Conservation (phyloP, 2,329 filamentous ascomycete species). For the Ceratocystis lukuohia region DNA sequence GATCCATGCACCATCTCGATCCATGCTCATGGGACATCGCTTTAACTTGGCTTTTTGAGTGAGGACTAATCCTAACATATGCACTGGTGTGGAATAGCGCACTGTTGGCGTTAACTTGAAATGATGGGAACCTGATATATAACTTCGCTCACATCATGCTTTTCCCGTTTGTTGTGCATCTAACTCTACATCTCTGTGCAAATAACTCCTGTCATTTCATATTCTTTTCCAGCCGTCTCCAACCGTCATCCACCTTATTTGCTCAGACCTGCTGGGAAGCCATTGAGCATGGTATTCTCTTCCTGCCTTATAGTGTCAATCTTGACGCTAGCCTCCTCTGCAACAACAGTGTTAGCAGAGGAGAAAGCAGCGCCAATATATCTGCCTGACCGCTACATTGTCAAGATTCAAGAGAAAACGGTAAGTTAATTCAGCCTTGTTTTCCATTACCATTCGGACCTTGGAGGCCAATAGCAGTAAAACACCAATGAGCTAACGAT, state of each 20-base stretch:
- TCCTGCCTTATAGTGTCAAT: conserved; percentile 27
- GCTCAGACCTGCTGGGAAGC: neutral
- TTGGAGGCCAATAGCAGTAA: neutral
- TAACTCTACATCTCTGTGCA: neutral
- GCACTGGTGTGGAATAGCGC: neutral
- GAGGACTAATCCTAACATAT: neutral
- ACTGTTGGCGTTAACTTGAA: neutral
- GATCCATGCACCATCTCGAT: neutral
- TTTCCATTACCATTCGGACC: neutral
- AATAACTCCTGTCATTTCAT: too few relatives aligned
- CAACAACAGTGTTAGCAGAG: conserved; percentile 21
- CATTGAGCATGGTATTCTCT: conserved; percentile 28
- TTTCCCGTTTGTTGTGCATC: neutral
- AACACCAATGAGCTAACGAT: neutral
- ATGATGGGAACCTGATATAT: neutral
- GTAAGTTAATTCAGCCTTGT: conserved; percentile 25
- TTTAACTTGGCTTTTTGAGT: neutral
- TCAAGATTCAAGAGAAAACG: conserved; percentile 39
- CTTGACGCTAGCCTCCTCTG: conserved; percentile 26
- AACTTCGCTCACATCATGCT: neutral
- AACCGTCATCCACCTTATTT: neutral
- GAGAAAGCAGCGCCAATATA: neutral
- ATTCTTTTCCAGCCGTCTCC: neutral
- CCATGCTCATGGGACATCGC: neutral
- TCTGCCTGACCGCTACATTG: conserved; percentile 38